Evolutionary conservation across 2,329 filamentous ascomycete genomes (phyloP).

Genomic region (Scedosporium dehoogii): DNA sequence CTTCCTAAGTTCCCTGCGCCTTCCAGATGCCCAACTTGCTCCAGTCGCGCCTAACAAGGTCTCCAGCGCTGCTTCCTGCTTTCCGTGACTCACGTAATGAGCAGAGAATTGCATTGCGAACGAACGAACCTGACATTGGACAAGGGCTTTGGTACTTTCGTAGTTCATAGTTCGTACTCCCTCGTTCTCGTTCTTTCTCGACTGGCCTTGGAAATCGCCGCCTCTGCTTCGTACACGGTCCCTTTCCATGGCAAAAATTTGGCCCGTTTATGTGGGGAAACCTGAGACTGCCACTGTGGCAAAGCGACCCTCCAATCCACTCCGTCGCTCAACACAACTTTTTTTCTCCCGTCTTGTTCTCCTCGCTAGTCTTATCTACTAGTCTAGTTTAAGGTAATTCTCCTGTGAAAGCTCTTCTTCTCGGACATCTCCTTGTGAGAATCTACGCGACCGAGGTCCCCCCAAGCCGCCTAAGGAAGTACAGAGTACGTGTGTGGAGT

Average conservation of each 20-base stretch:
- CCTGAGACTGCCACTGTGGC: constrained; percentile 1
- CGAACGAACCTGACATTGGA: no score
- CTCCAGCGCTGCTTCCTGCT: neutral
- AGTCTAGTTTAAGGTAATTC: neutral
- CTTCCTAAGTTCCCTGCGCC: neutral
- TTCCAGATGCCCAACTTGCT: constrained; percentile 1
- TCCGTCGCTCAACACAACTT: neutral
- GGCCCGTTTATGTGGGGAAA: constrained; percentile 1
- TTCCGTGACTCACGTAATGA: constrained; percentile 4
- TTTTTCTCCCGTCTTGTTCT: neutral
- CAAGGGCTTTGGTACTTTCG: neutral
- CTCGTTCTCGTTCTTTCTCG: neutral
- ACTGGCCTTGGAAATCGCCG: neutral
- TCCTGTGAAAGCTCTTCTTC: neutral
- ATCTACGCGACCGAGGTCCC: neutral
- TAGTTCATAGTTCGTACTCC: neutral
- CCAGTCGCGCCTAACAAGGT: constrained; percentile 3
- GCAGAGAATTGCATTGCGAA: neutral
- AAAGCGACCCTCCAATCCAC: neutral
- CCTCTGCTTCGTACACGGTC: neutral
- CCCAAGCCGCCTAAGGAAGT: neutral
- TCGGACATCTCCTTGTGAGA: neutral
- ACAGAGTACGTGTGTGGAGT: neutral
- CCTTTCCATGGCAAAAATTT: constrained; percentile 2
- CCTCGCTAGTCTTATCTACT: neutral